These are phyloP conservation scores for Diaporthe helianthi DNA, from an alignment of 2,329 filamentous ascomycete genomes.

Conservation along the genomic window DNA sequence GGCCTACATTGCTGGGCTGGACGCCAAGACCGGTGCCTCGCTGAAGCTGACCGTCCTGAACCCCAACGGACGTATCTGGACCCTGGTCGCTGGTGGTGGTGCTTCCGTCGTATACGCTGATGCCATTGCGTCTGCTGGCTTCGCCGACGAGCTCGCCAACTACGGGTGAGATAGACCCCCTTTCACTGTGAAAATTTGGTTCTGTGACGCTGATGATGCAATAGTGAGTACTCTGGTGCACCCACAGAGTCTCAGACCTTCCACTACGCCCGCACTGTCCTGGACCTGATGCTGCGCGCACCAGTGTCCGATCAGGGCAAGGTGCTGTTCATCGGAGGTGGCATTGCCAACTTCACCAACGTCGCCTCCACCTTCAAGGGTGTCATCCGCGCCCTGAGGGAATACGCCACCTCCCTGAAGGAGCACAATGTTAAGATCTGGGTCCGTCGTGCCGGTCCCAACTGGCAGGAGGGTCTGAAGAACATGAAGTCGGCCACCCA, in stretches of 20 bases:
- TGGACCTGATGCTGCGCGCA: constrained; percentile 96
- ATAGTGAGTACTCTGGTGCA: constrained; percentile 94
- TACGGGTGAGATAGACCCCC: constrained; percentile 60
- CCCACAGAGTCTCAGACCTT: constrained; percentile 98
- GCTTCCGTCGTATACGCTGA: constrained; percentile 99
- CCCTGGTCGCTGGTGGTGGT: constrained; percentile 97
- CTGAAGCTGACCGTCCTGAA: constrained; percentile 98
- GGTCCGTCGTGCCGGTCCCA: constrained; percentile 89
- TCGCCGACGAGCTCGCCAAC: constrained; percentile 96
- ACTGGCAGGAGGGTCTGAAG: constrained; percentile 99
- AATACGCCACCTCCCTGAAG: constrained; percentile 82
- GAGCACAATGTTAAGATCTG: constrained; percentile 99
- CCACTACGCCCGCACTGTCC: constrained; percentile 96
- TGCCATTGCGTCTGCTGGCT: constrained; percentile 95
- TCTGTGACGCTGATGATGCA: constrained; percentile 14
- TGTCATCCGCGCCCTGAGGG: constrained; percentile 94
- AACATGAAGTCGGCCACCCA: constrained; percentile 98
- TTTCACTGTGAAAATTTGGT: background rate
- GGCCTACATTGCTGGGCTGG: constrained; percentile 97
- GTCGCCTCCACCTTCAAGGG: constrained; percentile 99
- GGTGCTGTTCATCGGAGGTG: constrained; percentile 98
- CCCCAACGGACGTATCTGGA: constrained; percentile 91
- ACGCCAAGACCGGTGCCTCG: constrained; percentile 98
- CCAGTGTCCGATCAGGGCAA: constrained; percentile 88
- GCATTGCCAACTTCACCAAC: constrained; percentile 99